Evolutionary conservation across 768 basidiomycete genomes (phyloP).

Genomic region (Dentipellis sp.): DNA sequence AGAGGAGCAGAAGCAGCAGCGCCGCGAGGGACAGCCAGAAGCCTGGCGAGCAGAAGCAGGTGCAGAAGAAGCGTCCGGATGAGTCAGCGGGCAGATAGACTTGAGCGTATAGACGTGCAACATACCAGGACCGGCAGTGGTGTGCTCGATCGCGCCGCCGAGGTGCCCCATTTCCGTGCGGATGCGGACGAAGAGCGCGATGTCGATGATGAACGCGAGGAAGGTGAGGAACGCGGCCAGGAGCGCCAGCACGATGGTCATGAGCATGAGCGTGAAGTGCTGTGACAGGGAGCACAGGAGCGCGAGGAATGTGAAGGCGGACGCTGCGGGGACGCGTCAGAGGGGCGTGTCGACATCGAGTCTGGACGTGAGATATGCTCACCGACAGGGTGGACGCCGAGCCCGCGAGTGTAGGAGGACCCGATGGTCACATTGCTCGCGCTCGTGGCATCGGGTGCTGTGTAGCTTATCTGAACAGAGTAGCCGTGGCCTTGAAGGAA

Average conservation of each 20-base stretch:
- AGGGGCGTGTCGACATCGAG: not conserved
- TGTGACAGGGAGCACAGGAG: constrained; percentile 52
- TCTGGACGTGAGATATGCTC: not conserved
- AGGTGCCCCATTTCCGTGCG: constrained; percentile 50
- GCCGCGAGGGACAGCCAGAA: constrained; percentile 11
- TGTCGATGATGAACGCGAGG: constrained; percentile 70
- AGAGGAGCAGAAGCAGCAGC: constrained; percentile 9
- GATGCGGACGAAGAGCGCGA: constrained; percentile 58
- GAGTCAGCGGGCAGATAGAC: not conserved
- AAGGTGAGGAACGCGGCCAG: constrained; percentile 59
- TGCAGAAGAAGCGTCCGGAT: not conserved
- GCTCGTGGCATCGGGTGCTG: constrained; percentile 9
- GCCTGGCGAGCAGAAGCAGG: constrained; percentile 1
- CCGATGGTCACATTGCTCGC: constrained; percentile 31
- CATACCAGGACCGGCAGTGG: constrained; percentile 57
- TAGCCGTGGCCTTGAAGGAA: constrained; percentile 44
- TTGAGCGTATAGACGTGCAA: not conserved
- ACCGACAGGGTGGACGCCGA: constrained; percentile 74
- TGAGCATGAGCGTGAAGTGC: constrained; percentile 34
- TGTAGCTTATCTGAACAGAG: constrained; percentile 29
- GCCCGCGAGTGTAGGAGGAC: constrained; percentile 61
- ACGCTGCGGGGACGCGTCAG: constrained; percentile 21
- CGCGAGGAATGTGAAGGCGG: constrained; percentile 54
- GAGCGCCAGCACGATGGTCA: constrained; percentile 46
- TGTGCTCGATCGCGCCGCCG: constrained; percentile 30